Conservation (phyloP, 495 filamentous ascomycete species). For the Parmelia sp. region DNA sequence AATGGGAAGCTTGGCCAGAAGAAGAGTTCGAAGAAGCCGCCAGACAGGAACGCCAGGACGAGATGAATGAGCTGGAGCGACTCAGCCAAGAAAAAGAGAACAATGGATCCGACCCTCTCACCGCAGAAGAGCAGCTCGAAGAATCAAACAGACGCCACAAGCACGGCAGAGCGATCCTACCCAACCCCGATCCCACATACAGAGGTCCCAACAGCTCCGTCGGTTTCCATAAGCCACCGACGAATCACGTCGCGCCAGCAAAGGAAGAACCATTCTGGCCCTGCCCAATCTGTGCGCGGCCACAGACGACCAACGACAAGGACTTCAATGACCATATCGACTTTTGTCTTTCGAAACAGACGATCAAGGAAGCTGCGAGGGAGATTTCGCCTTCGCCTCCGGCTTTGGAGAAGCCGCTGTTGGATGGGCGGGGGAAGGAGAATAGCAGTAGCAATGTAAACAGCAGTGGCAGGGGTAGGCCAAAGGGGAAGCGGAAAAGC, state of each 20-base stretch:
- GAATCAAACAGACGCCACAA: constrained; percentile 28
- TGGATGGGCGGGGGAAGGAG: constrained; percentile 8
- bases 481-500: constrained; percentile 21
- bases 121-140: constrained; percentile 23
- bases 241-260: constrained; percentile 2
- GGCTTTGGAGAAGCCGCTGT: background rate
- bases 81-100: constrained; percentile 51
- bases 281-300: constrained; percentile 77
- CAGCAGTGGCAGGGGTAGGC: constrained; percentile 33
- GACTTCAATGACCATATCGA: constrained; percentile 92
- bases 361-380: constrained; percentile 75
- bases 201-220: constrained; percentile 22
- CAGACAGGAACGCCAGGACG: constrained; percentile 57
- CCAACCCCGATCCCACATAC: constrained; percentile 35
- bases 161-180: constrained; percentile 47
- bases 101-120: constrained; percentile 4
- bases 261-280: constrained; percentile 49
- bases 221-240: constrained; percentile 18
- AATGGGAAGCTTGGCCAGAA: constrained; percentile 65
- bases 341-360: constrained; percentile 76
- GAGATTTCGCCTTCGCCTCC: constrained; percentile 27
- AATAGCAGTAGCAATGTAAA: constrained; percentile 7
- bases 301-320: constrained; percentile 67
- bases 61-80: constrained; percentile 56
- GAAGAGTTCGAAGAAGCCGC: constrained; percentile 62